Percentiles rank a stretch among this genome's conserved stretches.
Conservation (phyloP, 257 asterid species). For the Henckelia pumila region DNA sequence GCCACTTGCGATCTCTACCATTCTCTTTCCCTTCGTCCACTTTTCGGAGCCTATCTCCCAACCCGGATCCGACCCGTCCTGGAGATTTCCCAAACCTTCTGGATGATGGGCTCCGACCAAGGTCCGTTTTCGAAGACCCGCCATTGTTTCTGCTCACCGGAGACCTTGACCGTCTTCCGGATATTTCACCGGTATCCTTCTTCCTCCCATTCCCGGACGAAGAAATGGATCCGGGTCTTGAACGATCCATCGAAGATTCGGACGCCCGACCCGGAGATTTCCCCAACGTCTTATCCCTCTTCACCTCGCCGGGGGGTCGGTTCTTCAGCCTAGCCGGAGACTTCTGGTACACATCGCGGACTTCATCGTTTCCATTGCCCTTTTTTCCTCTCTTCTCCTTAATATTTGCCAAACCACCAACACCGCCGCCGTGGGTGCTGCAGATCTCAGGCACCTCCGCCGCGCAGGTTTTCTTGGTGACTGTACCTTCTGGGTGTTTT, state of each 20-base stretch:
- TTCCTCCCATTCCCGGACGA: constrained; percentile 33
- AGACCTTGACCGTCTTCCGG: constrained; percentile 71
- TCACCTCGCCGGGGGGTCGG: constrained; percentile 40
- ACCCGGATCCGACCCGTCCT: constrained; percentile 37
- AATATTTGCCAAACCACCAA: constrained; percentile 24
- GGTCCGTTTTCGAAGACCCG: not conserved
- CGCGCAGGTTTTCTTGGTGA: constrained; percentile 25
- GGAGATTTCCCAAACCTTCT: constrained; percentile 35
- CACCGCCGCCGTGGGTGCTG: constrained; percentile 29
- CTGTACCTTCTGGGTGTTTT: constrained; percentile 26
- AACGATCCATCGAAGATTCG: constrained; percentile 54
- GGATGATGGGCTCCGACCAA: not conserved
- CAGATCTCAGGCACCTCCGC: constrained; percentile 37
- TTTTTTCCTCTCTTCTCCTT: constrained; percentile 31
- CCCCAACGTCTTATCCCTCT: constrained; percentile 31
- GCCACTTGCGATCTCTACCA: constrained; percentile 32
- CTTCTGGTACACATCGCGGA: constrained; percentile 27
- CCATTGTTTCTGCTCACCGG: constrained; percentile 40
- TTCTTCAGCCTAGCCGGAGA: constrained; percentile 52
- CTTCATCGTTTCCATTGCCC: constrained; percentile 12
- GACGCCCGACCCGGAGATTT: constrained; percentile 50
- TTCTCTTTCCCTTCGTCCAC: constrained; percentile 25
- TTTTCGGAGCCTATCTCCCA: constrained; percentile 30
- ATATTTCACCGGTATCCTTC: constrained; percentile 49
- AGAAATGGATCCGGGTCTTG: constrained; percentile 29